A percentile compares a stretch with the other conserved stretches of the same genome.
Evolutionary conservation across 257 asterid species (phyloP).

Genomic region (Rauvolfia tetraphylla): DNA sequence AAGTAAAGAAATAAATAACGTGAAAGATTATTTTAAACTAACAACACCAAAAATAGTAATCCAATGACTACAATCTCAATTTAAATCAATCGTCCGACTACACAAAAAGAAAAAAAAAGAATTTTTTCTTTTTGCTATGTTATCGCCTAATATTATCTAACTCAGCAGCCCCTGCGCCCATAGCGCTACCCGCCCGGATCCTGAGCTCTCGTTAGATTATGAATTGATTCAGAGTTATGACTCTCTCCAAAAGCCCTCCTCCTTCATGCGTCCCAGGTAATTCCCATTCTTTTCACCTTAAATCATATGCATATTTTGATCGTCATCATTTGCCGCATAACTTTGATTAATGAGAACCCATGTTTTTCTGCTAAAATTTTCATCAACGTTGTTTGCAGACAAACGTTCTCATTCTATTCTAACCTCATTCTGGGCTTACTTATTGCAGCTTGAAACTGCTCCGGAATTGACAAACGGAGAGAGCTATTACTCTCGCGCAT

Average conservation of each 20-base stretch:
- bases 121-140: too few species aligned
- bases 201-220: not conserved
- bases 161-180: not conserved
- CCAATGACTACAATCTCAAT: too few species aligned
- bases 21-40: too few species aligned
- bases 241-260: not conserved
- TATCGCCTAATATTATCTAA: too few species aligned
- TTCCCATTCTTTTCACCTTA: not conserved
- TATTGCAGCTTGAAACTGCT: not conserved
- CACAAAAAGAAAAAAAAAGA: too few species aligned
- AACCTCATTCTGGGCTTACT: not conserved
- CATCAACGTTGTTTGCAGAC: too few species aligned
- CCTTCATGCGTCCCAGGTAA: not conserved
- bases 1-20: too few species aligned
- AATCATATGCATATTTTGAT: not conserved
- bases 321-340: not conserved
- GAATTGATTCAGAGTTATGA: not conserved
- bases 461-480: not conserved
- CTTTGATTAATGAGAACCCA: not conserved
- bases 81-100: too few species aligned
- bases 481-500: not conserved
- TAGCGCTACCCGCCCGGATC: not conserved
- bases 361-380: not conserved
- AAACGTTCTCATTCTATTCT: not conserved
- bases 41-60: too few species aligned